A percentile compares a stretch with the other conserved stretches of the same genome.
phyloP scores from a whole-genome alignment of 2,329 filamentous ascomycete species.

The Stagonosporopsis chrysanthemi region DNA sequence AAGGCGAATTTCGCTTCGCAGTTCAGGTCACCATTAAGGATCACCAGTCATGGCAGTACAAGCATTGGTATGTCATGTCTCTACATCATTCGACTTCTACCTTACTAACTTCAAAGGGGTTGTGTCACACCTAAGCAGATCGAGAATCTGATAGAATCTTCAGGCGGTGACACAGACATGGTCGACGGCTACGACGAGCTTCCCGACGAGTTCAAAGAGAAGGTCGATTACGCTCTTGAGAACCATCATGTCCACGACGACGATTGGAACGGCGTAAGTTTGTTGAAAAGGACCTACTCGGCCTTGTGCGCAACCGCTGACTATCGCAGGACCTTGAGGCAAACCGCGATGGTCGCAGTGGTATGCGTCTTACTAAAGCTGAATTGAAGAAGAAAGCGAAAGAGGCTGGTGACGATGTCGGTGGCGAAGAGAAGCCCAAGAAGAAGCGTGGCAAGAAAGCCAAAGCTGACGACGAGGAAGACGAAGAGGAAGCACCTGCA shows the following conservation, averaged over 20 bases:
- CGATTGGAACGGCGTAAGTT: conserved; percentile 85
- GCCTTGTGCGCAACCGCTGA: conserved; percentile 8
- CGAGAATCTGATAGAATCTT: conserved; percentile 66
- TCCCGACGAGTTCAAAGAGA: conserved; percentile 71
- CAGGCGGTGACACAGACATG: conserved; percentile 66
- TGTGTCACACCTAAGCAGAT: conserved; percentile 83
- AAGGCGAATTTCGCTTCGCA: conserved; percentile 76
- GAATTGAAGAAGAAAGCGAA: conserved; percentile 44
- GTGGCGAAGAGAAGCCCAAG: conserved; percentile 48
- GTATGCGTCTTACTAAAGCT: conserved; percentile 61
- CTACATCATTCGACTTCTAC: neutral
- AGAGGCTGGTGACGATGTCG: conserved; percentile 33
- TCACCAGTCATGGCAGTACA: conserved; percentile 75
- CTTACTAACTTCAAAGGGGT: conserved; percentile 66
- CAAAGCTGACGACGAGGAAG: conserved; percentile 40
- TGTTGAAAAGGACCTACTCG: neutral
- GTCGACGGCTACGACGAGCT: conserved; percentile 86
- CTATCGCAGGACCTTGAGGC: conserved; percentile 71
- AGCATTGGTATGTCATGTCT: conserved; percentile 75
- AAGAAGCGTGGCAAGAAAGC: conserved; percentile 51
- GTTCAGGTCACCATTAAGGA: conserved; percentile 70
- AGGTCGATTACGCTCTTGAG: conserved; percentile 74
- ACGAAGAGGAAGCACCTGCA: conserved; percentile 41
- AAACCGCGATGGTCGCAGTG: conserved; percentile 72
- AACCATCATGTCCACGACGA: conserved; percentile 83